These are phyloP conservation scores for Phlegmacium glaucopus DNA, from an alignment of 768 basidiomycete genomes.

Conservation along the genomic window DNA sequence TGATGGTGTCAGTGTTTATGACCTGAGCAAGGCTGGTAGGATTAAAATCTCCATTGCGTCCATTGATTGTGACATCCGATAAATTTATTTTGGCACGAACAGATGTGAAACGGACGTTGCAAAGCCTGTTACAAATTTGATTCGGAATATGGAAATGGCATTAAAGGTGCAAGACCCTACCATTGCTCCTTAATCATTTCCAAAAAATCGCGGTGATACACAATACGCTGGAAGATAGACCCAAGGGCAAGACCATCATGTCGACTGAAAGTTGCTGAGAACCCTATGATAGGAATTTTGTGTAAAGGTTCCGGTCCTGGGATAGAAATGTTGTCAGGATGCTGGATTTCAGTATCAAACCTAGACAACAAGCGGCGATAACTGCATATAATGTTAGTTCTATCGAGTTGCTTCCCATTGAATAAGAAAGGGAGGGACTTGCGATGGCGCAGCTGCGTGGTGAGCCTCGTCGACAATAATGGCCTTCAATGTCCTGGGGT, in stretches of 20 bases:
- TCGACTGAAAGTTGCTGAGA: conserved; percentile 92
- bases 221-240: conserved; percentile 85
- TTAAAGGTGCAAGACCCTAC: conserved; percentile 31
- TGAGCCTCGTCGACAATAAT: conserved; percentile 93
- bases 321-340: conserved; percentile 43
- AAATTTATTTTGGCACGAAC: conserved; percentile 76
- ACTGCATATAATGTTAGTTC: conserved; percentile 25
- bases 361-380: conserved; percentile 83
- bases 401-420: neutral
- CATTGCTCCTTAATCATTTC: conserved; percentile 94
- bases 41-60: conserved; percentile 77
- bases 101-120: conserved; percentile 80
- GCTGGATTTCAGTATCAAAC: conserved; percentile 68
- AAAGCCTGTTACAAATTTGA: conserved; percentile 55
- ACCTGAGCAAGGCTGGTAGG: conserved; percentile 73
- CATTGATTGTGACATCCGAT: conserved; percentile 60
- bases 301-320: conserved; percentile 34
- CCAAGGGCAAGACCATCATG: conserved; percentile 89
- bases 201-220: conserved; percentile 87
- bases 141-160: neutral
- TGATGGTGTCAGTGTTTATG: conserved; percentile 77
- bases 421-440: conserved; percentile 22
- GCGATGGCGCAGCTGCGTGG: conserved; percentile 92
- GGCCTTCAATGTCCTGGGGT: conserved; percentile 61
- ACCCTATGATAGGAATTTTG: conserved; percentile 82